These are phyloP conservation scores for Diaporthe aspalathi DNA, from an alignment of 2,329 filamentous ascomycete genomes.

Conservation along the genomic window DNA sequence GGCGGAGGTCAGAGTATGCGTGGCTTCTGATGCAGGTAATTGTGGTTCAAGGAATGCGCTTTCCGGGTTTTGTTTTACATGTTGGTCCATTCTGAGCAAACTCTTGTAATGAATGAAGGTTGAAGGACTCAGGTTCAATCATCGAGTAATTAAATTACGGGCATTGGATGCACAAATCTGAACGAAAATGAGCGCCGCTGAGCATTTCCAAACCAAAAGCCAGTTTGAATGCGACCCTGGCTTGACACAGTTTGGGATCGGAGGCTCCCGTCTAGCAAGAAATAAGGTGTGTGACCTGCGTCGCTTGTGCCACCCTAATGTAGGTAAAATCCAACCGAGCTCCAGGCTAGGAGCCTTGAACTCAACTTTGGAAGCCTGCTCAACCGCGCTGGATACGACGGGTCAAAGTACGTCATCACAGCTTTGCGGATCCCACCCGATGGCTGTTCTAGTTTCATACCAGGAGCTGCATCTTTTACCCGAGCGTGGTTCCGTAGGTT, in stretches of 20 bases:
- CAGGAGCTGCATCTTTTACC: slow-evolving; percentile 49
- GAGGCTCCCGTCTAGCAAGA: slow-evolving; percentile 18
- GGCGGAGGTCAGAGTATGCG: too few species aligned
- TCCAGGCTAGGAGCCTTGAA: slow-evolving; percentile 49
- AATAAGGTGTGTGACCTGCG: slow-evolving; percentile 3
- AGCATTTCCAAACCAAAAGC: too few species aligned
- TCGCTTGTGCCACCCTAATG: slow-evolving; percentile 8
- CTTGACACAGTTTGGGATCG: not conserved
- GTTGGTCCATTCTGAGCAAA: too few species aligned
- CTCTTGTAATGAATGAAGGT: too few species aligned
- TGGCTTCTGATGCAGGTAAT: not conserved
- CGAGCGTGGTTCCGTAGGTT: slow-evolving; percentile 46
- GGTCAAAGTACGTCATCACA: slow-evolving; percentile 45
- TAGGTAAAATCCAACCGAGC: slow-evolving; percentile 51
- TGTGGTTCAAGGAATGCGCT: too few species aligned
- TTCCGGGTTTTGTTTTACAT: too few species aligned
- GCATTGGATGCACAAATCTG: too few species aligned
- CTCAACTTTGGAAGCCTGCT: slow-evolving; percentile 44
- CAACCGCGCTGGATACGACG: slow-evolving; percentile 41
- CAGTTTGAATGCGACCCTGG: too few species aligned
- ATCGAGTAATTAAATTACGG: too few species aligned
- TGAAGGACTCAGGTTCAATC: too few species aligned
- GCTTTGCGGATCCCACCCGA: slow-evolving; percentile 43
- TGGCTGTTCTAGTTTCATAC: slow-evolving; percentile 43
- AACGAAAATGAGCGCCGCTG: too few species aligned